Evolutionary conservation across 805 yeast species (phyloP).

Genomic region (Cephaloascus fragrans): DNA sequence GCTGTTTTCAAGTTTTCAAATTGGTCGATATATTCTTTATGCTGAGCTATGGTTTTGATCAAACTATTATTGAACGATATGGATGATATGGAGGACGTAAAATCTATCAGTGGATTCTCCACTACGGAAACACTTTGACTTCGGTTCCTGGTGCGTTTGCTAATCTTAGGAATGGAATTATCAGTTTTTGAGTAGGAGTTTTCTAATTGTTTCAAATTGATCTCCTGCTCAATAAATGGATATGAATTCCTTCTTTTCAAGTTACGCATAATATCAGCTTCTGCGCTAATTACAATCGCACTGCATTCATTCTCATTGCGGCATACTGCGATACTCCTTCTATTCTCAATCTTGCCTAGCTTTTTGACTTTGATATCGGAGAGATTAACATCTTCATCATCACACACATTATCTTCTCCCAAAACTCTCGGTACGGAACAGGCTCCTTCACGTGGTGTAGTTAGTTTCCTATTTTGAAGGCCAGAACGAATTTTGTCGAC

Average conservation of each 20-base stretch:
- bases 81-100: background rate
- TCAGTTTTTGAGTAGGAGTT: constrained; percentile 4
- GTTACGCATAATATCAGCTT: constrained; percentile 5
- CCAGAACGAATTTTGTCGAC: background rate
- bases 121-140: constrained; percentile 19
- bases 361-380: background rate
- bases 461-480: background rate
- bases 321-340: no score
- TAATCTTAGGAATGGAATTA: constrained; percentile 1
- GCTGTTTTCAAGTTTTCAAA: background rate
- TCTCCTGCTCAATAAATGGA: constrained; percentile 22
- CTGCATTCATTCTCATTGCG: background rate
- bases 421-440: background rate
- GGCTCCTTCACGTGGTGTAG: background rate
- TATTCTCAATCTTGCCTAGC: no score
- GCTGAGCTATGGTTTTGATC: background rate
- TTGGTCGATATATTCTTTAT: background rate
- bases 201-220: constrained; percentile 15
- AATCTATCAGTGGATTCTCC: constrained; percentile 9
- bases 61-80: background rate
- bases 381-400: background rate
- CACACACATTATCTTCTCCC: background rate
- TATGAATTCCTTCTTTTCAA: constrained; percentile 27
- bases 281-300: background rate
- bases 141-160: constrained; percentile 19